These are phyloP conservation scores for Fusarium transvaalense DNA, from an alignment of 2,329 filamentous ascomycete genomes.

Conservation along the genomic window DNA sequence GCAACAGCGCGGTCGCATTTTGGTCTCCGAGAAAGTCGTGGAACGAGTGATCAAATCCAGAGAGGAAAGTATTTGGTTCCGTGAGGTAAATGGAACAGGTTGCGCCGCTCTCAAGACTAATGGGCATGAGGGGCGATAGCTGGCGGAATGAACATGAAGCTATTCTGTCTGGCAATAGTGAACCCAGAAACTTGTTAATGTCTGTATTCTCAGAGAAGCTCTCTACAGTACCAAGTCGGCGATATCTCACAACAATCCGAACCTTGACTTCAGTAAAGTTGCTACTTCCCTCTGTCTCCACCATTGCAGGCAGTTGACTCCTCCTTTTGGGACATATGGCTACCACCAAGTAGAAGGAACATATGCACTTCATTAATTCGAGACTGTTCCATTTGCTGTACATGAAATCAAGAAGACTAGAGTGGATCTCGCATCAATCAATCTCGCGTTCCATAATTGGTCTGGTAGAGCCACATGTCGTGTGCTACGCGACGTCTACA, in stretches of 20 bases:
- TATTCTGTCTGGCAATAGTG: not conserved
- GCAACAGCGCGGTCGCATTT: not conserved
- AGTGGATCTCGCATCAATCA: not conserved
- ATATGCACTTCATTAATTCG: not conserved
- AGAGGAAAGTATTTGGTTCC: not conserved
- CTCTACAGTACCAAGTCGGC: not conserved
- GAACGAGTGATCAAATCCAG: not conserved
- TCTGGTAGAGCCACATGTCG: not conserved
- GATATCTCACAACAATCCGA: not conserved
- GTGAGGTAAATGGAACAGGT: not conserved
- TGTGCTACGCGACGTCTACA: not conserved
- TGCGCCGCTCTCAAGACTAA: not conserved
- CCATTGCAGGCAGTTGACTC: too few relatives aligned
- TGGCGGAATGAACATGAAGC: not conserved
- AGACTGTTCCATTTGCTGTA: not conserved
- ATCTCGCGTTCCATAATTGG: not conserved
- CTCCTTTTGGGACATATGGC: too few relatives aligned
- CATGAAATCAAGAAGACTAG: not conserved
- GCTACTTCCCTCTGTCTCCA: not conserved
- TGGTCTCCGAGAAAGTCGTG: not conserved
- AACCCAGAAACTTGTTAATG: not conserved
- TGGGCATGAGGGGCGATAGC: not conserved
- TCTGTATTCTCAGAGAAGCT: not conserved
- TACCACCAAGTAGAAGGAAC: too few relatives aligned
- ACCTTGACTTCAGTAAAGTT: not conserved